Evolutionary conservation across 805 yeast species (phyloP).

Genomic region (Tetrapisispora pingtungensis): DNA sequence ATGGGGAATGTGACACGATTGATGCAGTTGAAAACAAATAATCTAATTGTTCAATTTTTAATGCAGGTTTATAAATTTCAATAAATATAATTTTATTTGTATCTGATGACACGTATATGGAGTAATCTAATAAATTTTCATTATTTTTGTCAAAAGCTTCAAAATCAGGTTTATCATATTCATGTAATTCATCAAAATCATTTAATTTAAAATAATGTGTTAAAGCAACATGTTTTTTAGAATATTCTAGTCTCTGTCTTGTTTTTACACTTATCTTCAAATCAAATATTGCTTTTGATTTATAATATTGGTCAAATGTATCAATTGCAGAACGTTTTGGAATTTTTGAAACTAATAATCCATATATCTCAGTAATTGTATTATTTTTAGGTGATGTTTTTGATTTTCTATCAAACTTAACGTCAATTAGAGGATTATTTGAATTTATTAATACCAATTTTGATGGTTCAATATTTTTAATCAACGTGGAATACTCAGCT

Average conservation of each 20-base stretch:
- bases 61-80: slow-evolving; percentile 42
- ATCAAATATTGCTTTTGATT: slow-evolving; percentile 22
- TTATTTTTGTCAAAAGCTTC: slow-evolving; percentile 10
- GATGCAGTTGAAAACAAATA: slow-evolving; percentile 31
- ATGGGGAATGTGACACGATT: slow-evolving; percentile 4
- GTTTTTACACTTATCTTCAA: slow-evolving; percentile 29
- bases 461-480: slow-evolving; percentile 14
- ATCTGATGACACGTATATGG: slow-evolving; percentile 37
- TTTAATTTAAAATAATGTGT: slow-evolving; percentile 27
- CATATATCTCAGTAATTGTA: slow-evolving; percentile 27
- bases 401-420: slow-evolving; percentile 20
- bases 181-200: slow-evolving; percentile 17
- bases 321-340: slow-evolving; percentile 8
- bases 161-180: slow-evolving; percentile 24
- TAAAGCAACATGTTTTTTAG: slow-evolving; percentile 24
- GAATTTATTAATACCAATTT: slow-evolving; percentile 14
- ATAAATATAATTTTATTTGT: slow-evolving; percentile 42
- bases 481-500: slow-evolving; percentile 22
- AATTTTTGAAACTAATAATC: slow-evolving; percentile 8
- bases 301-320: slow-evolving; percentile 6
- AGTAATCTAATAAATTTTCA: slow-evolving; percentile 36
- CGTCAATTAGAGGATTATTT: slow-evolving; percentile 22
- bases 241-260: slow-evolving; percentile 17
- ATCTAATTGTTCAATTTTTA: slow-evolving; percentile 36
- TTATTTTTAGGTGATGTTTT: slow-evolving; percentile 20